Evolutionary conservation across 2,329 filamentous ascomycete species (phyloP).

Genomic region (Nemania sp.): DNA sequence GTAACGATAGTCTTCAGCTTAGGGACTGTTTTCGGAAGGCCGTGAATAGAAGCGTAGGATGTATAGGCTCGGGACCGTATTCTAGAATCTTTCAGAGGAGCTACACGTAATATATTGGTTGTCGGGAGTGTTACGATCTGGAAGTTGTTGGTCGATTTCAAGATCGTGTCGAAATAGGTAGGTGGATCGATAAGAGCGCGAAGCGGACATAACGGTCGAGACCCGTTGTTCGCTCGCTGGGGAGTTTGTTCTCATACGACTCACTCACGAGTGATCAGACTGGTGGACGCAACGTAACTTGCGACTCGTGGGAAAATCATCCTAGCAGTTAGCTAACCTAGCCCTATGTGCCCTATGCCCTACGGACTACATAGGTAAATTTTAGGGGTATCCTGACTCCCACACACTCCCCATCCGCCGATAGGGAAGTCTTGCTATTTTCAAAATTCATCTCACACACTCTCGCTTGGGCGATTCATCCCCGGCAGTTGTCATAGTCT

Average conservation of each 20-base stretch:
- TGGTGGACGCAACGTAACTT: neutral
- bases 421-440: slow-evolving; percentile 24
- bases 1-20: slow-evolving; percentile 4
- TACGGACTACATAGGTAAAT: neutral
- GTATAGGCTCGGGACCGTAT: neutral
- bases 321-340: slow-evolving; percentile 12
- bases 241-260: slow-evolving; percentile 3
- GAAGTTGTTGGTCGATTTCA: neutral
- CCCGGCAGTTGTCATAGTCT: neutral
- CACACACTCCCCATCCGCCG: neutral
- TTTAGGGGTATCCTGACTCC: too few species aligned
- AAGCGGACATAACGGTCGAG: neutral
- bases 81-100: slow-evolving; percentile 16
- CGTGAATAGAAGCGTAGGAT: neutral
- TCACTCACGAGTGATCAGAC: slow-evolving; percentile 16
- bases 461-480: neutral
- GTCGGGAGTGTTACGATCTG: neutral
- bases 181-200: neutral
- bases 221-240: neutral
- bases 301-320: slow-evolving; percentile 6
- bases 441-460: slow-evolving; percentile 15
- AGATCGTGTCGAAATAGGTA: neutral
- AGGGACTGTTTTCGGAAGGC: slow-evolving; percentile 2
- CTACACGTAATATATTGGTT: neutral
- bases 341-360: slow-evolving; percentile 3